Evolutionary conservation across 1,284 basidiomycete species (phyloP), one percentile per base, ranked within the genome.

Genomic region (Vanrija pseudolonga): DNA sequence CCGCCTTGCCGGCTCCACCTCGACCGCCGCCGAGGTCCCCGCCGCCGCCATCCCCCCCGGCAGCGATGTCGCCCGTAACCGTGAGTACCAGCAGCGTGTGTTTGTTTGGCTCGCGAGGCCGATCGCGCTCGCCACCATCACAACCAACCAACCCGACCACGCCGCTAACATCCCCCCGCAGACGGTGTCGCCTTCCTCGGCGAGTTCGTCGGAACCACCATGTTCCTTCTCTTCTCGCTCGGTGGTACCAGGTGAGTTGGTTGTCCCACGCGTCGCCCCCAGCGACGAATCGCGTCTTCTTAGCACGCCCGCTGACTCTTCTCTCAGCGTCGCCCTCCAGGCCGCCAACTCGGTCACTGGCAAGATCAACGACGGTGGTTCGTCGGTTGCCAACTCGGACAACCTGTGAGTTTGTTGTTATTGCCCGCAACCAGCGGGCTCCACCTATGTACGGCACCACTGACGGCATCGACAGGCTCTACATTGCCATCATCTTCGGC

Each of bases 401-500:
- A 73, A 68, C 56, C 55, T 71, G 67, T 68, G 45, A 55, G 63
- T 57, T n/a, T 50, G 59, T 47, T 58, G 51, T 4, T 38, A 18
- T 7, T 24, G 40, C 7, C 19, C 22, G 26, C 7, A 4, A 11
- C 7, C 11, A 19, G 4, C 40, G 12, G 11, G 40, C 40, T 42
- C 40, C 19, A 23, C 40, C n/a, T 26, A 26, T n/a, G 28, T 28
- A 45, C 36, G 43, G 26, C 32, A 40, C 38, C 42, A 15, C 66
- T 56, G 61, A 73, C 48, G 48, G 58, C 64, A 15, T 66, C 61
- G n/a, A n/a, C 38, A 67, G 79, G 40, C 69, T 79, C 26, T 79
- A 70, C 69, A 78, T 79, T 49, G 68, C 76, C 24, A 62, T 80
- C 39, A 74, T 73, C 18, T 80, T 80, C 61, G 79, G 79, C 9